Percentiles rank a stretch among this genome's conserved stretches.
phyloP scores from a whole-genome alignment of 2,329 filamentous ascomycete species.

The Ceratocystis huliohia region DNA sequence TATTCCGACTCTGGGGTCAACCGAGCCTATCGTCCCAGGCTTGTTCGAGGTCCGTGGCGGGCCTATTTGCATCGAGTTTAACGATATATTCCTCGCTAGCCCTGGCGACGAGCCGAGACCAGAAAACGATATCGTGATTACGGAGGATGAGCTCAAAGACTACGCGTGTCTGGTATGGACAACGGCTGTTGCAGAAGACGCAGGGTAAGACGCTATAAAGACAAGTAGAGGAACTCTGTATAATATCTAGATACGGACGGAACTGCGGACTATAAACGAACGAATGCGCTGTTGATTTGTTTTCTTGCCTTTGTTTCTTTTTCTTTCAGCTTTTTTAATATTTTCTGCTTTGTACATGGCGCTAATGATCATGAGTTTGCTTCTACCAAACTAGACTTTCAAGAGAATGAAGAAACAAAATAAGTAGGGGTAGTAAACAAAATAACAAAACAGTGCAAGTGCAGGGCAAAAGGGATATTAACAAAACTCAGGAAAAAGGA shows the following conservation, averaged over 20 bases:
- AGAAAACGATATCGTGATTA: constrained; percentile 16
- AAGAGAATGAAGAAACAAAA: background rate
- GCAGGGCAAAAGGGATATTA: background rate
- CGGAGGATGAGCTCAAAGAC: constrained; percentile 15
- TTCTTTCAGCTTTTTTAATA: constrained; percentile 10
- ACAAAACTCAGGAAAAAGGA: background rate
- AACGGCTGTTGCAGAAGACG: constrained; percentile 11
- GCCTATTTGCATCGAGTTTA: constrained; percentile 10
- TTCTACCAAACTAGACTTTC: background rate
- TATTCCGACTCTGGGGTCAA: background rate
- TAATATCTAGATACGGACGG: background rate
- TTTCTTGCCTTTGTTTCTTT: background rate
- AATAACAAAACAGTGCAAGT: background rate
- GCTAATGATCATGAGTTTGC: constrained; percentile 2
- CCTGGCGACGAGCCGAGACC: background rate
- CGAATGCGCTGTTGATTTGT: background rate
- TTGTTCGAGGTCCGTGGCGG: constrained; percentile 21
- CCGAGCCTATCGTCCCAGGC: constrained; percentile 21
- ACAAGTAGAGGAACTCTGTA: background rate
- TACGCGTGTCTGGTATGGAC: constrained; percentile 16
- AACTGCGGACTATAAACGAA: background rate
- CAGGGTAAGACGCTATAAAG: background rate
- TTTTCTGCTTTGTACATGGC: constrained; percentile 1
- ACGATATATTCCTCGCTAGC: constrained; percentile 15
- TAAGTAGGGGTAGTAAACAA: background rate